phyloP scores from a whole-genome alignment of 164 flowering plant species.

The Saururus chinensis region DNA sequence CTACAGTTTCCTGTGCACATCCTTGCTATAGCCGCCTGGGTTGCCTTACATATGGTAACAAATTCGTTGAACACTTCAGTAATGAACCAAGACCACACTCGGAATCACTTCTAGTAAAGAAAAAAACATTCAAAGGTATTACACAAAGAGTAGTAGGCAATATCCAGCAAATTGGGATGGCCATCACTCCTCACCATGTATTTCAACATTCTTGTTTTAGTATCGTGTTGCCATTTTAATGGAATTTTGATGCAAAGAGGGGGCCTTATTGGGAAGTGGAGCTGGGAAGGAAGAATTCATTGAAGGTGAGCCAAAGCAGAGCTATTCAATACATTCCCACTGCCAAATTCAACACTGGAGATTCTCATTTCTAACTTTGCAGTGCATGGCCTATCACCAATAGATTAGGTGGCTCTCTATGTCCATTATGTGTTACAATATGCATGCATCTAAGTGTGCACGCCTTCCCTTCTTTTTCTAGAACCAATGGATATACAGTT shows the following conservation, averaged over 20 bases:
- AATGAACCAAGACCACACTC: too few relatives aligned
- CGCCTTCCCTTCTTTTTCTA: too few relatives aligned
- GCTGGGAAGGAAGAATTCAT: conserved; percentile 65
- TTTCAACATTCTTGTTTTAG: too few relatives aligned
- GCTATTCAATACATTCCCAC: conserved; percentile 51
- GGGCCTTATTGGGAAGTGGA: conserved; percentile 68
- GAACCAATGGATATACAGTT: background rate
- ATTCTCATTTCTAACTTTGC: conserved; percentile 46
- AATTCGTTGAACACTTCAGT: background rate
- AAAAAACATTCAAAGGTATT: too few relatives aligned
- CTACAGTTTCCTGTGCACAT: conserved; percentile 70
- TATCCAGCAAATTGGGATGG: too few relatives aligned
- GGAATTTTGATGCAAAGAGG: conserved; percentile 33
- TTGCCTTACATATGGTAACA: conserved; percentile 46
- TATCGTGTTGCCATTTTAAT: too few relatives aligned
- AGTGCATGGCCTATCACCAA: conserved; percentile 45
- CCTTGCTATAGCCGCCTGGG: conserved; percentile 66
- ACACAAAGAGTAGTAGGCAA: too few relatives aligned
- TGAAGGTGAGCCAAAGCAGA: conserved; percentile 49
- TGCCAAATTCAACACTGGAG: conserved; percentile 56
- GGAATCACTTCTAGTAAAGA: too few relatives aligned
- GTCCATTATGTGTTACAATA: conserved; percentile 16
- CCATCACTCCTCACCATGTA: too few relatives aligned
- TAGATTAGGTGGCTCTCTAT: conserved; percentile 64
- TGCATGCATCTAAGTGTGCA: too few relatives aligned